These are phyloP conservation scores for Magnolia changhungtana DNA, from an alignment of 164 flowering plant genomes.

Conservation along the genomic window DNA sequence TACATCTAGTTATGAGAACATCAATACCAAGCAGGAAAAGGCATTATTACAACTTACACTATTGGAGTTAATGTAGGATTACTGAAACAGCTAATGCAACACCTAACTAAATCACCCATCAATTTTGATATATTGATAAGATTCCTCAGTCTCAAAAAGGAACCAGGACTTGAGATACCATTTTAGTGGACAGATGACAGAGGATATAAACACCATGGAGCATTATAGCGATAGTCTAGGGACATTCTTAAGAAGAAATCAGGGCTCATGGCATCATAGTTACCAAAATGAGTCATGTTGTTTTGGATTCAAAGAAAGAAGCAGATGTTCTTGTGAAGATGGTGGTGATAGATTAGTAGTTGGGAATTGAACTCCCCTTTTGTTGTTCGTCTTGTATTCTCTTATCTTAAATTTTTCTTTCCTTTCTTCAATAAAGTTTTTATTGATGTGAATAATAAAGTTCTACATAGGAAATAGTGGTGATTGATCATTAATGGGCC, in stretches of 20 bases:
- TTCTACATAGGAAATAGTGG: too few species aligned
- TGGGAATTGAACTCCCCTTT: background rate
- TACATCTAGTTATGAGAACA: too few species aligned
- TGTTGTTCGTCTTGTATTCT: background rate
- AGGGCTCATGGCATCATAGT: background rate
- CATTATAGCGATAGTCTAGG: background rate
- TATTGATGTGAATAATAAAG: too few species aligned
- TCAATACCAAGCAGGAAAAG: background rate
- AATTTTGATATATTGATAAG: slow-evolving; percentile 84
- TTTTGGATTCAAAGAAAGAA: background rate
- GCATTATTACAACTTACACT: background rate
- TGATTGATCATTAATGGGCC: too few species aligned
- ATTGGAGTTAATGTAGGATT: background rate
- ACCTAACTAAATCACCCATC: slow-evolving; percentile 99
- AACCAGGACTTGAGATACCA: slow-evolving; percentile 93
- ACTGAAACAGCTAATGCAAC: slow-evolving; percentile 3
- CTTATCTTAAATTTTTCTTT: too few species aligned
- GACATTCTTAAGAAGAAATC: background rate
- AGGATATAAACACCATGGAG: background rate
- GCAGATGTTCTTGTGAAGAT: background rate
- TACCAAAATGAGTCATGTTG: background rate
- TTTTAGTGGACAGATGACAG: slow-evolving; percentile 52
- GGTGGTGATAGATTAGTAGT: background rate
- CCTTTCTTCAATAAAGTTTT: too few species aligned
- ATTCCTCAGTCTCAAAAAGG: slow-evolving; percentile 96